phyloP scores from a whole-genome alignment of 176 grass and related monocot species.

The Zea mays region Zm-B73-REFERENCE-NAM-5.0 NC_050101.1:162726001-162726500 shows the following conservation, averaged over 20 bases:
- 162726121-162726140: neutral
- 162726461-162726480: too few relatives aligned
- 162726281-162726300: neutral
- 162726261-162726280: conserved; percentile 25
- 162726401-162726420: neutral
- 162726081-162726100: conserved; percentile 1
- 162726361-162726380: neutral
- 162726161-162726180: neutral
- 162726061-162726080: conserved; percentile 35
- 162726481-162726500: too few relatives aligned
- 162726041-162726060: conserved; percentile 71
- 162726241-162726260: conserved; percentile 39
- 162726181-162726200: neutral
- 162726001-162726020: conserved; percentile 98
- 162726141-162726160: neutral
- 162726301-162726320: neutral
- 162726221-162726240: conserved; percentile 18
- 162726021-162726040: conserved; percentile 64
- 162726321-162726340: neutral
- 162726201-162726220: conserved; percentile 18
- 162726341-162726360: too few relatives aligned
- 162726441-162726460: too few relatives aligned
- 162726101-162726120: neutral
- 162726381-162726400: conserved; percentile 10
- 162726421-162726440: neutral